Conservation (phyloP, 2,329 filamentous ascomycete genomes). For the Alternaria burnsii region DNA sequence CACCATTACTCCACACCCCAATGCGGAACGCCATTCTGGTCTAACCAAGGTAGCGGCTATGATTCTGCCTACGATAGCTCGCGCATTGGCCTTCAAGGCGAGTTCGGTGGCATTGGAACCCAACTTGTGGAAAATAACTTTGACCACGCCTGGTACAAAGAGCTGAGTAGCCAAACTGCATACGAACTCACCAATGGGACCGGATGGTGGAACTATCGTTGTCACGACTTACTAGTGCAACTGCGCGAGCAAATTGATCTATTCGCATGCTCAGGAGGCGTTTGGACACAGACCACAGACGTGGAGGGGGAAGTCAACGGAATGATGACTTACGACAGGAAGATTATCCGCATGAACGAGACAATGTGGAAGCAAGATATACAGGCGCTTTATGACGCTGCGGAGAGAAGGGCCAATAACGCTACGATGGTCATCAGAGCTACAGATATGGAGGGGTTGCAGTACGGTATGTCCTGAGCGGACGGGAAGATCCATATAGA, state of each 20-base stretch:
- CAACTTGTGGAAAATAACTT: slow-evolving; percentile 62
- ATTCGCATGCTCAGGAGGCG: slow-evolving; percentile 71
- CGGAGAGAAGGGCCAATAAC: slow-evolving; percentile 20
- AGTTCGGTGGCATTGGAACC: slow-evolving; percentile 74
- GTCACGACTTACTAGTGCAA: slow-evolving; percentile 60
- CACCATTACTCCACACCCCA: slow-evolving; percentile 77
- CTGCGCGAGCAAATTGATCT: slow-evolving; percentile 60
- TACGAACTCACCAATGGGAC: slow-evolving; percentile 71
- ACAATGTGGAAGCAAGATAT: slow-evolving; percentile 70
- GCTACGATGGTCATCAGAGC: neutral
- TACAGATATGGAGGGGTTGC: neutral
- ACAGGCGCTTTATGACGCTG: slow-evolving; percentile 65
- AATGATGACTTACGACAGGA: slow-evolving; percentile 72
- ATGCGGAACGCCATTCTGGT: slow-evolving; percentile 75
- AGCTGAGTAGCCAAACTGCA: slow-evolving; percentile 66
- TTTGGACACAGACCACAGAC: slow-evolving; percentile 79
- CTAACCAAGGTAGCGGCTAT: slow-evolving; percentile 60
- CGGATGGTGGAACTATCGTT: slow-evolving; percentile 72
- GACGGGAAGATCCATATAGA: neutral
- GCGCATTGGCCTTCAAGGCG: slow-evolving; percentile 74
- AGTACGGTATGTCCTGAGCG: slow-evolving; percentile 2
- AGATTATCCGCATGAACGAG: slow-evolving; percentile 65
- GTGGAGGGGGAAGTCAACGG: slow-evolving; percentile 80
- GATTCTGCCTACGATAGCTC: slow-evolving; percentile 61
- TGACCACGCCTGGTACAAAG: slow-evolving; percentile 71